Evolutionary conservation across 768 basidiomycete species (phyloP), one percentile per base, ranked within the genome.

Genomic region (Mycena leptocephala): DNA sequence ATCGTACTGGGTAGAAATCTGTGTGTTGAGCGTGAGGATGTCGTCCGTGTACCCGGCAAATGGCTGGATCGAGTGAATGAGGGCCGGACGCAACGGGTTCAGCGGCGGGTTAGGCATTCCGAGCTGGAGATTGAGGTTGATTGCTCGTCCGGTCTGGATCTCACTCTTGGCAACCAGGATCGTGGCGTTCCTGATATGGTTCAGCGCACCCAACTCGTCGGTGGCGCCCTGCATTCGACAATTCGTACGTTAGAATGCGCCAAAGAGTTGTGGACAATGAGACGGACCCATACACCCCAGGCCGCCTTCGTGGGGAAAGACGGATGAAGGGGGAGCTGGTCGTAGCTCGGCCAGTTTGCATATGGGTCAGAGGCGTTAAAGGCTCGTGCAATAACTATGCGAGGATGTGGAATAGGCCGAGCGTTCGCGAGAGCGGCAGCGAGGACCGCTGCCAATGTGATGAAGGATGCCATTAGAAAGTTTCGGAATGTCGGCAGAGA

Each of bases 211-310:
- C 22, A 77, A 65, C 48, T 77, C 46, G 28, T 77, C 76, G 18
- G 13, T 63, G n/a, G 16, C 53, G 26, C 76, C 76, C 76, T 77
- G 26, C 9, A 5, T 4, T 10, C 26, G 13, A n/a, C 13, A 8
- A 56, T 7, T 58, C 18, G 10, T 5, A 43, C 16, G 9, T 43
- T 32, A 39, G 51, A 1, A 67, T 8, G 8, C 1, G 22, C 0
- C 0, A 20, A 69, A 9, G 5, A 24, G 9, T 14, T 13, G 37
- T 16, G 11, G 20, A 3, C 3, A 1, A 5, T 10, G 68, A 5
- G 6, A 59, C 75, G 10, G 35, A 74, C 76, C 76, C 76, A 77
- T 4, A 74, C 76, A n/a, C 76, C 72, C 76, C 76, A 77, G 6
- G 76, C 76, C 1, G 76, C 71, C 28, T 65, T 64, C 2, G 71